phyloP scores from a whole-genome alignment of 208 protist genomes.

The Naegleria gruberi region DNA sequence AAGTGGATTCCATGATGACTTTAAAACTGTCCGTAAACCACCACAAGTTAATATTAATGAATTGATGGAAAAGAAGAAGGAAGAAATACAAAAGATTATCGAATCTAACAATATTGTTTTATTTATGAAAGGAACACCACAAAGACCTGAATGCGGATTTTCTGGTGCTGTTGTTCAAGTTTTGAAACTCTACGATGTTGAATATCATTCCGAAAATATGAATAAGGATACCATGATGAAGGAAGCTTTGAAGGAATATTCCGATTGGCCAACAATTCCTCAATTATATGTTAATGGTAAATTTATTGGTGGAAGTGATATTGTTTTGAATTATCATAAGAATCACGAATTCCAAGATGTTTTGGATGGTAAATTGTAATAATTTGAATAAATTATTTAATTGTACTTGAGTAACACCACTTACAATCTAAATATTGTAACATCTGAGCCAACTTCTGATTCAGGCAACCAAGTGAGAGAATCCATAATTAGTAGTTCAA shows the following conservation, averaged over 20 bases:
- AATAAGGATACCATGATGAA: slow-evolving; percentile 76
- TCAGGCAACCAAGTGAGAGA: too few relatives aligned
- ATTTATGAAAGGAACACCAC: slow-evolving; percentile 91
- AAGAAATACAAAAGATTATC: slow-evolving; percentile 73
- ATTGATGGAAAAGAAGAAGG: slow-evolving; percentile 60
- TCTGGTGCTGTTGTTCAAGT: slow-evolving; percentile 79
- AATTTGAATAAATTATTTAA: too few relatives aligned
- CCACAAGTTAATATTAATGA: not conserved
- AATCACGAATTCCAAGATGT: slow-evolving; percentile 66
- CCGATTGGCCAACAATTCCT: slow-evolving; percentile 90
- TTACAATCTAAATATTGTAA: too few relatives aligned
- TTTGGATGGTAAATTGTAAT: slow-evolving; percentile 40
- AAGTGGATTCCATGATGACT: slow-evolving; percentile 1
- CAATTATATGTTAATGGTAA: slow-evolving; percentile 89
- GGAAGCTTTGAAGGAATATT: slow-evolving; percentile 83
- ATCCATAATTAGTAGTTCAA: too few relatives aligned
- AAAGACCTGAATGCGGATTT: slow-evolving; percentile 89
- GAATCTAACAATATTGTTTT: slow-evolving; percentile 74
- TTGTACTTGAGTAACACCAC: too few relatives aligned
- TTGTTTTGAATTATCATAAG: slow-evolving; percentile 78
- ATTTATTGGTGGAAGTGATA: slow-evolving; percentile 84
- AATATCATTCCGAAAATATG: slow-evolving; percentile 84
- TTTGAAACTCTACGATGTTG: slow-evolving; percentile 71
- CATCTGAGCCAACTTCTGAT: too few relatives aligned
- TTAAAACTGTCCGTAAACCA: not conserved